phyloP scores from a whole-genome alignment of 176 grass and related monocot genomes.

The Carex littledalei region DNA sequence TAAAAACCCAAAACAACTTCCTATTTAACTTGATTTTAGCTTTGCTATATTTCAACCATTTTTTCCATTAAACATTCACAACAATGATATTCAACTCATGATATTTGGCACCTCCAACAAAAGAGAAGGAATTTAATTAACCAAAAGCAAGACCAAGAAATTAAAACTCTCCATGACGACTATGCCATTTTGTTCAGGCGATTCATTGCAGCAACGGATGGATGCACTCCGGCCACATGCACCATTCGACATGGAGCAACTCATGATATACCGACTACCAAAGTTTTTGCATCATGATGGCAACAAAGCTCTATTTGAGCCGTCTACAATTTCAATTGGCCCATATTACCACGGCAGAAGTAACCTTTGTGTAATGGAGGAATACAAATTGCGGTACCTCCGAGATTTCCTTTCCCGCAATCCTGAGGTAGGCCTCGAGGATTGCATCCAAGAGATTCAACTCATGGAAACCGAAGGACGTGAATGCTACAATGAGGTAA shows the following conservation, averaged over 20 bases:
- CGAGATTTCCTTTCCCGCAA: background rate
- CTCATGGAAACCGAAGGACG: background rate
- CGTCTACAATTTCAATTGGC: constrained; percentile 12
- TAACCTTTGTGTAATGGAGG: background rate
- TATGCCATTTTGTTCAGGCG: background rate
- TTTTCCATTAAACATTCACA: too few relatives aligned
- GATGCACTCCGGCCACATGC: background rate
- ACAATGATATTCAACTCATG: too few relatives aligned
- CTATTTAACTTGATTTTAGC: too few relatives aligned
- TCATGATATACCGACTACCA: background rate
- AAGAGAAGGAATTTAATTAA: background rate
- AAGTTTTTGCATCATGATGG: background rate
- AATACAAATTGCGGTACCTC: background rate
- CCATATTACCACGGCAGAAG: background rate
- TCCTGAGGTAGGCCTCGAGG: background rate
- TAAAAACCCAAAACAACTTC: too few relatives aligned
- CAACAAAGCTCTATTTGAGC: constrained; percentile 9
- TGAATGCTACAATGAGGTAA: background rate
- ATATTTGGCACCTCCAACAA: background rate
- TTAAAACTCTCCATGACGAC: background rate
- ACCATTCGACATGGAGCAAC: background rate
- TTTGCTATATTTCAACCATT: too few relatives aligned
- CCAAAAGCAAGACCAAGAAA: background rate
- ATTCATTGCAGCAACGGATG: background rate
- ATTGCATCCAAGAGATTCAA: constrained; percentile 9